A percentile compares a stretch with the other conserved stretches of the same genome.
Evolutionary conservation across 1,139 yeast species (phyloP).

Genomic region (Debaryomyces nepalensis): DNA sequence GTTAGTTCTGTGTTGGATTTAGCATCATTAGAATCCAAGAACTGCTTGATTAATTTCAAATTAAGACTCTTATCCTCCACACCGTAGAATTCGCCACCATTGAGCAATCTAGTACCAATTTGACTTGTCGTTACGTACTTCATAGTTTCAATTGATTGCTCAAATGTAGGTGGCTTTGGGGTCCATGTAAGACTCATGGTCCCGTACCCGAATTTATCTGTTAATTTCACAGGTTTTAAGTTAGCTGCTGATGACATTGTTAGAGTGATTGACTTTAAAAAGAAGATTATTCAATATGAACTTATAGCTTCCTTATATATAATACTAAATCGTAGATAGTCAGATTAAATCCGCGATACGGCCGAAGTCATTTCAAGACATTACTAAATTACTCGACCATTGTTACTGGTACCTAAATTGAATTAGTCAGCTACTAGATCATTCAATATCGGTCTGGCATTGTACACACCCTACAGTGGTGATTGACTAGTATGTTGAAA

Average conservation of each 20-base stretch:
- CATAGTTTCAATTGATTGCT: slow-evolving; percentile 51
- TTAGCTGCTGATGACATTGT: neutral
- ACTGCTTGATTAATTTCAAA: slow-evolving; percentile 58
- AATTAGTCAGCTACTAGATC: too few species aligned
- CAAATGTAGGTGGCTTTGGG: slow-evolving; percentile 48
- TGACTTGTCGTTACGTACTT: slow-evolving; percentile 47
- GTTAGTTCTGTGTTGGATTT: slow-evolving; percentile 53
- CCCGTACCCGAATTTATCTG: slow-evolving; percentile 57
- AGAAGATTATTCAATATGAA: neutral
- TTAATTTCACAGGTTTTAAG: slow-evolving; percentile 24
- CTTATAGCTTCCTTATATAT: neutral
- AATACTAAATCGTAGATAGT: neutral
- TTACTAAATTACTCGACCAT: too few species aligned
- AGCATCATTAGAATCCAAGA: slow-evolving; percentile 57
- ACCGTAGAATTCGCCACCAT: slow-evolving; percentile 84
- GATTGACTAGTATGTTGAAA: too few species aligned
- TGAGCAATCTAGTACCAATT: slow-evolving; percentile 61
- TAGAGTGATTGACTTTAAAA: neutral
- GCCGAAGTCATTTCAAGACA: neutral
- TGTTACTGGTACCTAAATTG: too few species aligned
- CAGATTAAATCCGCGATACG: slow-evolving; percentile 7
- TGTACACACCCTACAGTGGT: too few species aligned
- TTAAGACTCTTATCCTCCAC: slow-evolving; percentile 49
- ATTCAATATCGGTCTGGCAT: too few species aligned
- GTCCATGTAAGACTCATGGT: slow-evolving; percentile 68